Conservation (phyloP, 768 basidiomycete genomes). For the Suillus spraguei region DNA sequence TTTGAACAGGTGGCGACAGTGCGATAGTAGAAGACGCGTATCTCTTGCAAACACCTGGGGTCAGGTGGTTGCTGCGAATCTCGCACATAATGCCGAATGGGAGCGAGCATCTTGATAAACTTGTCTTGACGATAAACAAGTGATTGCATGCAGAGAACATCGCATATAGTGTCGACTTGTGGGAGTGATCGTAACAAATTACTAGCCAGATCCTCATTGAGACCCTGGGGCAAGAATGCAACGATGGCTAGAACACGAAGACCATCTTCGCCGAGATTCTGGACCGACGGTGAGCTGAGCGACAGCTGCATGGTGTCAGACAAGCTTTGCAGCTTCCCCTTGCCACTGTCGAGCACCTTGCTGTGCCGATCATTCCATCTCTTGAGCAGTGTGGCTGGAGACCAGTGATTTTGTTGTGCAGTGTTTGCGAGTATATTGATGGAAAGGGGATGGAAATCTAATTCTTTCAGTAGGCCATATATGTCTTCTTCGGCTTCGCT, state of each 20-base stretch:
- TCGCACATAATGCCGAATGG: conserved; percentile 4
- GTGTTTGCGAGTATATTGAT: conserved; percentile 4
- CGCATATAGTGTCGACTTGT: background rate
- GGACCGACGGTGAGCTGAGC: conserved; percentile 1
- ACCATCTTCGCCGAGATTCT: background rate
- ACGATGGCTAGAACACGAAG: background rate
- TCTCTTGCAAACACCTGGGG: background rate
- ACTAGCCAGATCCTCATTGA: background rate
- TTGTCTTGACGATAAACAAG: conserved; percentile 4
- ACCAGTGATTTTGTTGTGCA: conserved; percentile 9
- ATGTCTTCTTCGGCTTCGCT: background rate
- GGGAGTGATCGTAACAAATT: background rate
- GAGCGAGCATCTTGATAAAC: background rate
- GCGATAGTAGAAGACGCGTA: background rate
- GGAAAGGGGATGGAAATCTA: background rate
- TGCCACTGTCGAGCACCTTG: background rate
- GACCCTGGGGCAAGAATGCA: conserved; percentile 8
- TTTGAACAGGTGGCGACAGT: background rate
- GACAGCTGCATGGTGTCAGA: conserved; percentile 2
- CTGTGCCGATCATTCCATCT: background rate
- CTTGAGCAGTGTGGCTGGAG: background rate
- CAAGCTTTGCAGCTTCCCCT: background rate
- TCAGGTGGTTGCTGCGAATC: background rate
- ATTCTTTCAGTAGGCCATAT: background rate
- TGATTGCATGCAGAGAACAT: background rate